Conservation (phyloP, 495 filamentous ascomycete species). For the Annulohypoxylon nitens region DNA sequence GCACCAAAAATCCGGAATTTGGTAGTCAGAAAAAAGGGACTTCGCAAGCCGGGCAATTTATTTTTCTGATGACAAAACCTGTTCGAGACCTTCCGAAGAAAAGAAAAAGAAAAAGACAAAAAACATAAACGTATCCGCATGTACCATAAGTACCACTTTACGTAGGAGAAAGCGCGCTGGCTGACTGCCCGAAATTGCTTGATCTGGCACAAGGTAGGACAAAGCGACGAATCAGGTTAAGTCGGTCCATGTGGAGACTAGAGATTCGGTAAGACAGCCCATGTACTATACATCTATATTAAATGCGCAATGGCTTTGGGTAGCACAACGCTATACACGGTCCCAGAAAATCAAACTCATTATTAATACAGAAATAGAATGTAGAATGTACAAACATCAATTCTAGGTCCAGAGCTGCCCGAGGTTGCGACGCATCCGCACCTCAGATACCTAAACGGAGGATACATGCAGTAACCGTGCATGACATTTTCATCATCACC, state of each 20-base stretch:
- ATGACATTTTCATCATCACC: conserved; percentile 39
- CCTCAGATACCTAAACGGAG: conserved; percentile 24
- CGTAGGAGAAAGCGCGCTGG: conserved; percentile 7
- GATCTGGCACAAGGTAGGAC: conserved; percentile 49
- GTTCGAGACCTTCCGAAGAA: conserved; percentile 32
- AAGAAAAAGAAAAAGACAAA: conserved; percentile 16
- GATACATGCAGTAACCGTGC: conserved; percentile 35
- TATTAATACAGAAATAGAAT: conserved; percentile 4
- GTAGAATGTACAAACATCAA: conserved; percentile 1
- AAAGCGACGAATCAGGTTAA: conserved; percentile 48
- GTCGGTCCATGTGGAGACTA: conserved; percentile 5
- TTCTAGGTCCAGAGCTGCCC: neutral
- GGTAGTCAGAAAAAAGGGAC: conserved; percentile 21
- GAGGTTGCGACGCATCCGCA: conserved; percentile 23
- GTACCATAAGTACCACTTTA: conserved; percentile 7
- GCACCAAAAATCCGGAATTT: conserved; percentile 38
- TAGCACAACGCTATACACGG: neutral
- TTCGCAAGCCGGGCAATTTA: conserved; percentile 31
- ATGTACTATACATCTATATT: conserved; percentile 16
- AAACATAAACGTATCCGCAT: conserved; percentile 15
- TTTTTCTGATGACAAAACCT: conserved; percentile 40
- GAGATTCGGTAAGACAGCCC: conserved; percentile 13
- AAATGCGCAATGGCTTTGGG: neutral
- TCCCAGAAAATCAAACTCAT: conserved; percentile 1
- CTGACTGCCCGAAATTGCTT: conserved; percentile 41